phyloP scores from a whole-genome alignment of 768 basidiomycete species.

The Tylopilus felleus region DNA sequence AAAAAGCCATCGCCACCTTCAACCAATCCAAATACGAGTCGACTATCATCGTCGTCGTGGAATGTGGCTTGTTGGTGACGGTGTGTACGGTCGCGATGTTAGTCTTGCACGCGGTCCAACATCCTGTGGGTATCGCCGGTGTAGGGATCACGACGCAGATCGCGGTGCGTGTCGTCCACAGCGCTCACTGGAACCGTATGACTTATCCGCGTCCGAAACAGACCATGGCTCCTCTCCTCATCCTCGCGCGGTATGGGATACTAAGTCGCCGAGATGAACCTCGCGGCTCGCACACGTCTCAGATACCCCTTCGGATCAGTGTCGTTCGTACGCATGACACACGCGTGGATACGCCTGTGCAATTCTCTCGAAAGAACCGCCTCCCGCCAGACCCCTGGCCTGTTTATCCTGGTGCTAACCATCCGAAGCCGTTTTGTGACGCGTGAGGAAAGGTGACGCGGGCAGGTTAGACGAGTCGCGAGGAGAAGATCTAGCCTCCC shows the following conservation, averaged over 20 bases:
- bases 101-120: conserved; percentile 4
- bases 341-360: not conserved
- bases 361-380: not conserved
- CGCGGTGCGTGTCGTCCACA: conserved; percentile 9
- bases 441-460: not conserved
- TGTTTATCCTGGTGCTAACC: not conserved
- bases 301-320: conserved; percentile 14
- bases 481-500: too few relatives aligned
- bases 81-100: conserved; percentile 12
- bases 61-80: conserved; percentile 23
- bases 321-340: conserved; percentile 12
- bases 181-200: not conserved
- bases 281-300: not conserved
- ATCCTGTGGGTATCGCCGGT: conserved; percentile 9
- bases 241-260: conserved; percentile 17
- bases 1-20: not conserved
- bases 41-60: conserved; percentile 15
- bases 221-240: conserved; percentile 17
- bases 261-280: not conserved
- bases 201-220: not conserved
- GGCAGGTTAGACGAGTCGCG: not conserved
- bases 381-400: not conserved
- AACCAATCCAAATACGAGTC: conserved; percentile 16
- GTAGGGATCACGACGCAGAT: conserved; percentile 20
- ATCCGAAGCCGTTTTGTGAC: conserved; percentile 9